Conservation (phyloP, 2,329 filamentous ascomycete species). For the Colletotrichum zoysiae region DNA sequence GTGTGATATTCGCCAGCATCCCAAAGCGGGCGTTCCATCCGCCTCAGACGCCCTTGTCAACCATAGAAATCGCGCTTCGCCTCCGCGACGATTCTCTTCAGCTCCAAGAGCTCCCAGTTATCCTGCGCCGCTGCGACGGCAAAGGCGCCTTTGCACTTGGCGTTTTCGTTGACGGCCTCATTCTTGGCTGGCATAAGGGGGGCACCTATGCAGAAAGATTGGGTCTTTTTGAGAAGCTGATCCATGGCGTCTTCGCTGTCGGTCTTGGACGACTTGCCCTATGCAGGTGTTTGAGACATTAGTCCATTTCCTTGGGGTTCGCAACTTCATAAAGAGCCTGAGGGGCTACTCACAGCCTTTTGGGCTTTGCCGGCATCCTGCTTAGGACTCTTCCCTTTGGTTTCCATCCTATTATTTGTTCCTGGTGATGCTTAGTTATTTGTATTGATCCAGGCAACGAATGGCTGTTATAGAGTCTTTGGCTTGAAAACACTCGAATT, state of each 20-base stretch:
- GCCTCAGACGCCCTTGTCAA: background rate
- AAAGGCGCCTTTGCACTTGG: background rate
- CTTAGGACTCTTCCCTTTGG: background rate
- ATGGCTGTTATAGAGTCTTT: no score
- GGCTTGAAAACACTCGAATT: no score
- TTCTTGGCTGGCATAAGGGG: no score
- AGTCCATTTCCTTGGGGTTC: fast-evolving
- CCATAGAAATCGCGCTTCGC: background rate
- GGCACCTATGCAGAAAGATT: background rate
- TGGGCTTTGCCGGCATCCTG: background rate
- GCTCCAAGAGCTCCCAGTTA: background rate
- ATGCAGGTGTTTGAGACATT: background rate
- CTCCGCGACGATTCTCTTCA: background rate
- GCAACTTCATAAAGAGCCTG: background rate
- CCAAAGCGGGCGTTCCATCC: background rate
- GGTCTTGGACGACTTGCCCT: background rate
- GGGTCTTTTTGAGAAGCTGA: background rate
- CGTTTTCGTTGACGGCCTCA: background rate
- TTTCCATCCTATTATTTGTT: background rate
- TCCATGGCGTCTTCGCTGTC: background rate
- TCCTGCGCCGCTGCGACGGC: background rate
- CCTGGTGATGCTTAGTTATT: background rate
- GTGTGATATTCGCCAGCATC: background rate
- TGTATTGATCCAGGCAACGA: background rate
- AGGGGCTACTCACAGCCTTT: background rate